Conservation (phyloP, 2,329 filamentous ascomycete genomes). For the Clonostachys chloroleuca region DNA sequence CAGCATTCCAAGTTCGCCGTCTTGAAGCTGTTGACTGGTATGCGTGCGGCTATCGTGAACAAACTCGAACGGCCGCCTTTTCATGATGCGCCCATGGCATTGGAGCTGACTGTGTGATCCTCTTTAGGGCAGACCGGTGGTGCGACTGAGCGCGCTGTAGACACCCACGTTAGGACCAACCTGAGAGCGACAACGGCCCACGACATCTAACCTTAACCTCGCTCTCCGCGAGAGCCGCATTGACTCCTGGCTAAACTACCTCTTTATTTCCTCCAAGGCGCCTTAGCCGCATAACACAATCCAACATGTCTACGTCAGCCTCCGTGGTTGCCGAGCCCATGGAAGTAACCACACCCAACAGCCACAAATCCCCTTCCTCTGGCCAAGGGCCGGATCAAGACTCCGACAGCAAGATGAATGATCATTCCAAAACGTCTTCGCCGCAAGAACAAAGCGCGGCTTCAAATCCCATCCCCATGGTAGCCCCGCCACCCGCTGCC, state of each 20-base stretch:
- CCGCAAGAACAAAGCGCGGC: slow-evolving; percentile 27
- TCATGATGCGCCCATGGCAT: too few species aligned
- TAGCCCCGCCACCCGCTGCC: slow-evolving; percentile 48
- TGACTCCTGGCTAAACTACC: neutral
- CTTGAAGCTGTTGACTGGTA: too few species aligned
- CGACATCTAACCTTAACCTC: slow-evolving; percentile 25
- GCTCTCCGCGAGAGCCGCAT: neutral
- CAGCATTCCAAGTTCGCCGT: too few species aligned
- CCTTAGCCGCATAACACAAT: too few species aligned
- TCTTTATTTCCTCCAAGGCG: too few species aligned
- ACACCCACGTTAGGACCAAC: too few species aligned
- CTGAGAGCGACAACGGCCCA: slow-evolving; percentile 29
- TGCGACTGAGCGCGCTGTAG: too few species aligned
- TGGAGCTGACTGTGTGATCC: too few species aligned
- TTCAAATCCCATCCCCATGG: slow-evolving; percentile 32
- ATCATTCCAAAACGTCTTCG: slow-evolving; percentile 27
- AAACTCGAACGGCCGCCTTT: too few species aligned
- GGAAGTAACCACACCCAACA: slow-evolving; percentile 51
- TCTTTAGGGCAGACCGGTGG: too few species aligned
- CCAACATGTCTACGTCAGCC: neutral
- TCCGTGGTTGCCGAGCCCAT: slow-evolving; percentile 23
- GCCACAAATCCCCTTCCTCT: slow-evolving; percentile 33
- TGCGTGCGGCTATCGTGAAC: too few species aligned
- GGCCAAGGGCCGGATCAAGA: slow-evolving; percentile 38
- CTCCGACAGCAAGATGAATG: slow-evolving; percentile 24